Percentiles rank a stretch among this genome's conserved stretches.
phyloP scores from a whole-genome alignment of 2,329 filamentous ascomycete genomes.

The Sarocladium oryzae region DNA sequence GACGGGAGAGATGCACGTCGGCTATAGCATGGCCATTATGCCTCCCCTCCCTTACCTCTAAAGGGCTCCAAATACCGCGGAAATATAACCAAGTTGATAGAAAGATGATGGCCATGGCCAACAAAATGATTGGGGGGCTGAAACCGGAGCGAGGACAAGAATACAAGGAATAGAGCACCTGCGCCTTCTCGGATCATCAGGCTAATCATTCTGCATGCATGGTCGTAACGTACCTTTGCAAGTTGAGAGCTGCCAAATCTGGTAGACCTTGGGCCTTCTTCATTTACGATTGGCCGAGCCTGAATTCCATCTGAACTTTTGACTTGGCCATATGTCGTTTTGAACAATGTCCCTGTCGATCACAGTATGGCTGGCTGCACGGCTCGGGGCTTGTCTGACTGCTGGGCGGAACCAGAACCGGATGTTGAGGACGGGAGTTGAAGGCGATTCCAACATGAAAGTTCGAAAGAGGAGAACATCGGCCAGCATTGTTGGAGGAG shows the following conservation, averaged over 20 bases:
- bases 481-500: not conserved
- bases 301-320: conserved; percentile 2
- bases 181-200: conserved; percentile 3
- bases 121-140: not conserved
- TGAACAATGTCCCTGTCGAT: conserved; percentile 4
- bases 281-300: not conserved
- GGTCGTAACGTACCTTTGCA: conserved; percentile 1
- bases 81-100: not conserved
- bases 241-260: not conserved
- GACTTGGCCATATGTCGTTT: not conserved
- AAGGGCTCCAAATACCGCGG: not conserved
- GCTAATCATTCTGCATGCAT: conserved; percentile 6
- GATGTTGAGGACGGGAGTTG: conserved; percentile 3
- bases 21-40: conserved; percentile 4
- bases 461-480: too few relatives aligned
- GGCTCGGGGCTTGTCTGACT: not conserved
- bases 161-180: not conserved
- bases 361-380: not conserved
- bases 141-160: not conserved
- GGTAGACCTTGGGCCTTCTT: not conserved
- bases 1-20: not conserved
- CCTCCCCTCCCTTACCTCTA: not conserved
- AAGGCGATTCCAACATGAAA: too few relatives aligned
- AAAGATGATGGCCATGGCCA: not conserved
- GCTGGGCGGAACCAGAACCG: not conserved